A percentile compares a stretch with the other conserved stretches of the same genome.
Conservation (phyloP, 1,284 basidiomycete species). For the Malassezia nana region DNA sequence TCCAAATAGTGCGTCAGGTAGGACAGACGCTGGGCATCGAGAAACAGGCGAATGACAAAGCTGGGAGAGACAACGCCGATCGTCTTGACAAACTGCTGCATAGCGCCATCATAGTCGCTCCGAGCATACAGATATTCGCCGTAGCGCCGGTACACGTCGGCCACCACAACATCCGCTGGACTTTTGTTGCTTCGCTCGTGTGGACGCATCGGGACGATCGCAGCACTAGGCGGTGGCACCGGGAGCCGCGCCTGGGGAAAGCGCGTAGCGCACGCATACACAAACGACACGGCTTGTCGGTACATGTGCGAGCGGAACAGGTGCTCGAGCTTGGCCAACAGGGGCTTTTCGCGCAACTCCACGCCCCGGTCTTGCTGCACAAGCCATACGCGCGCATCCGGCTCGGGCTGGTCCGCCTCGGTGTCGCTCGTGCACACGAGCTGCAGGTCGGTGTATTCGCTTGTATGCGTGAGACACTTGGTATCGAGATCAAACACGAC, state of each 20-base stretch:
- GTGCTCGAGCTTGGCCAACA: slow-evolving; percentile 36
- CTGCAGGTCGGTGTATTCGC: slow-evolving; percentile 31
- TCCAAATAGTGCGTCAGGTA: slow-evolving; percentile 91
- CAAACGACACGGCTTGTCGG: slow-evolving; percentile 37
- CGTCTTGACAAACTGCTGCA: slow-evolving; percentile 82
- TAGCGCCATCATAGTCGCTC: slow-evolving; percentile 82
- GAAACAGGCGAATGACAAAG: slow-evolving; percentile 90
- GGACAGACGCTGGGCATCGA: slow-evolving; percentile 89
- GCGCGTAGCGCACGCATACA: slow-evolving; percentile 27
- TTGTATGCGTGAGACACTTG: slow-evolving; percentile 68
- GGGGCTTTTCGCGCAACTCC: slow-evolving; percentile 31
- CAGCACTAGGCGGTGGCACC: neutral
- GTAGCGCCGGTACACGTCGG: slow-evolving; percentile 55
- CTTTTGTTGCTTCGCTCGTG: slow-evolving; percentile 13
- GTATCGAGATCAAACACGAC: slow-evolving; percentile 86
- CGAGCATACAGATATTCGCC: slow-evolving; percentile 85
- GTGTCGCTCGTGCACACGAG: slow-evolving; percentile 7
- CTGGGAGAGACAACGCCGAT: slow-evolving; percentile 81
- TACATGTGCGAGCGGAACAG: slow-evolving; percentile 39
- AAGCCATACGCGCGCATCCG: slow-evolving; percentile 22
- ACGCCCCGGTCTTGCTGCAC: slow-evolving; percentile 28
- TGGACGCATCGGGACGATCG: slow-evolving; percentile 5
- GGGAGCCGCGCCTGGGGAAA: slow-evolving; percentile 12
- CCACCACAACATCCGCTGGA: slow-evolving; percentile 32
- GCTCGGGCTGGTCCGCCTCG: slow-evolving; percentile 10